Conservation (phyloP, 345 rosid species). For the Toxicodendron radicans region DNA sequence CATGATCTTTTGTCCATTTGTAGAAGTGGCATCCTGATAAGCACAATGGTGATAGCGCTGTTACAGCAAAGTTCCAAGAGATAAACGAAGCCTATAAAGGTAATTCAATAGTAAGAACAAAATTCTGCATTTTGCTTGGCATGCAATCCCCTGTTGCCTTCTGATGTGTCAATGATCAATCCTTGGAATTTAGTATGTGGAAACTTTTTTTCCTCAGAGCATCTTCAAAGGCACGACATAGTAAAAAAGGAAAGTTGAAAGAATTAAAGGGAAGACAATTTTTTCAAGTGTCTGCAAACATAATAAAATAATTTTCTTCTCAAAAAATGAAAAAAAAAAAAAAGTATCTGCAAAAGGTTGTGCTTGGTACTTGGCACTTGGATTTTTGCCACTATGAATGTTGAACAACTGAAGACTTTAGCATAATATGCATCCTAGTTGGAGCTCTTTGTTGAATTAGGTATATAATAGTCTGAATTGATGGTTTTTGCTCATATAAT, state of each 20-base stretch:
- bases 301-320: too few species aligned
- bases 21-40: constrained; percentile 94
- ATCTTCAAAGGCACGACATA: background rate
- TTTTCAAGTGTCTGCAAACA: background rate
- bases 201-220: background rate
- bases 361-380: background rate
- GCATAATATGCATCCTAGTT: background rate
- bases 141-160: background rate
- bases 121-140: background rate
- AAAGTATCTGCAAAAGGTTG: background rate
- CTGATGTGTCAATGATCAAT: background rate
- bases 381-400: background rate
- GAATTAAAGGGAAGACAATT: background rate
- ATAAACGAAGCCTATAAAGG: constrained; percentile 81
- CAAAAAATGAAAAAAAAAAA: too few species aligned
- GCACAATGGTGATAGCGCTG: constrained; percentile 68
- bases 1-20: constrained; percentile 16
- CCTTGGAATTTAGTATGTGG: background rate
- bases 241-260: background rate
- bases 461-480: background rate
- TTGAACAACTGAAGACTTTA: background rate
- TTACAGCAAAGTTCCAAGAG: constrained; percentile 73
- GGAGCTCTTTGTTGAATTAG: background rate
- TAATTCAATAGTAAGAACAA: constrained; percentile 24
- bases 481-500: constrained; percentile 8